These are phyloP conservation scores for Annulohypoxylon maeteangense DNA, from an alignment of 495 filamentous ascomycete genomes.

Conservation along the genomic window DNA sequence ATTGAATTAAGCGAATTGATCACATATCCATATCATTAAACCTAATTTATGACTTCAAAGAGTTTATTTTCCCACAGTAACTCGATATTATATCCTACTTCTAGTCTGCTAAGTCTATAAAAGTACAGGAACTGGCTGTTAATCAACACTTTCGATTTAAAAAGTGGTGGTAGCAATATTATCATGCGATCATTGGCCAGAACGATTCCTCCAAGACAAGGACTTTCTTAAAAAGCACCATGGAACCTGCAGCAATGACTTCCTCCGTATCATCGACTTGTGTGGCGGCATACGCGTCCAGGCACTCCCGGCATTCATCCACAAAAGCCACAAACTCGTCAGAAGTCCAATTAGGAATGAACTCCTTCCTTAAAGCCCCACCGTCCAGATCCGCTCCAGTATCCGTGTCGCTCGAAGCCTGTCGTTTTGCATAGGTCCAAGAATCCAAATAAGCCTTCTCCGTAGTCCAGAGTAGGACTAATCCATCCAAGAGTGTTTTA, in stretches of 20 bases:
- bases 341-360: slow-evolving; percentile 75
- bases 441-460: slow-evolving; percentile 71
- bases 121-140: not conserved
- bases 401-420: slow-evolving; percentile 25
- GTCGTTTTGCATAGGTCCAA: slow-evolving; percentile 65
- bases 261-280: slow-evolving; percentile 39
- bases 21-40: not conserved
- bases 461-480: slow-evolving; percentile 78
- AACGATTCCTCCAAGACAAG: slow-evolving; percentile 64
- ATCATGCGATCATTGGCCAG: slow-evolving; percentile 53
- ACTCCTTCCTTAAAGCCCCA: slow-evolving; percentile 68
- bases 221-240: slow-evolving; percentile 64
- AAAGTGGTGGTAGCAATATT: not conserved
- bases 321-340: slow-evolving; percentile 69
- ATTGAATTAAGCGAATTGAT: slow-evolving; percentile 20
- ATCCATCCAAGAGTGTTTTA: slow-evolving; percentile 65
- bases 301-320: slow-evolving; percentile 56
- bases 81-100: not conserved
- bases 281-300: slow-evolving; percentile 49
- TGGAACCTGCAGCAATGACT: slow-evolving; percentile 52
- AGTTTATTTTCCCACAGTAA: not conserved
- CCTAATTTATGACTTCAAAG: too few relatives aligned
- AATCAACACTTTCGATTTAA: not conserved
- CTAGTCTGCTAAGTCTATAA: not conserved
- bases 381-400: slow-evolving; percentile 63